Percentiles rank a stretch among this genome's conserved stretches.
These are phyloP conservation scores for Solanum lycopersicoides DNA, from an alignment of 257 asterid genomes.

Conservation along the genomic window DNA sequence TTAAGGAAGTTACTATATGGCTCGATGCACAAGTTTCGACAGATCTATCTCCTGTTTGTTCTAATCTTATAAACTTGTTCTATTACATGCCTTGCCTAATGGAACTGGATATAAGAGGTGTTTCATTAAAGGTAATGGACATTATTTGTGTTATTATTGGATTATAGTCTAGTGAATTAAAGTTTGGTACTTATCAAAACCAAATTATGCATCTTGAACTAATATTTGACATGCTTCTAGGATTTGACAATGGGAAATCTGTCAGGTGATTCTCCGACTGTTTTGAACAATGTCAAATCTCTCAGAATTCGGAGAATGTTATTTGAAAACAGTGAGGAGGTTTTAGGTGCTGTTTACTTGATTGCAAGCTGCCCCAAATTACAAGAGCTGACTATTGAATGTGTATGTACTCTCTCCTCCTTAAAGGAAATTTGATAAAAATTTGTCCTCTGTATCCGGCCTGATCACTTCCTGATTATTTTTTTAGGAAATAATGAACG, in stretches of 20 bases:
- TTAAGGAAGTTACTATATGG: slow-evolving; percentile 13
- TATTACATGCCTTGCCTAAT: slow-evolving; percentile 5
- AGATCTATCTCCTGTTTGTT: slow-evolving; percentile 18
- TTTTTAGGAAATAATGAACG: background rate
- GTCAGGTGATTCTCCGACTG: slow-evolving; percentile 25
- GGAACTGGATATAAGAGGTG: slow-evolving; percentile 40
- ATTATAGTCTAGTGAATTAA: background rate
- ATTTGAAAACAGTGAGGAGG: slow-evolving; percentile 13
- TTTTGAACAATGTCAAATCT: slow-evolving; percentile 23
- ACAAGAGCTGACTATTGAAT: slow-evolving; percentile 36
- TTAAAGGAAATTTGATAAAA: background rate
- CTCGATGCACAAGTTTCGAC: slow-evolving; percentile 32
- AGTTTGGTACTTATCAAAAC: background rate
- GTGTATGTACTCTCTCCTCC: background rate
- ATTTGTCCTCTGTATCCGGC: background rate
- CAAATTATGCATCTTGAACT: background rate
- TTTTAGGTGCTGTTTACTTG: slow-evolving; percentile 45
- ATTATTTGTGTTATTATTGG: too few relatives aligned
- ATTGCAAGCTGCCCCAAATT: slow-evolving; percentile 46
- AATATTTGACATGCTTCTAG: slow-evolving; percentile 11
- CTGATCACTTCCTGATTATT: background rate
- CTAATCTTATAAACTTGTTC: slow-evolving; percentile 34
- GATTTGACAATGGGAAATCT: slow-evolving; percentile 43
- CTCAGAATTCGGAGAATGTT: slow-evolving; percentile 32
- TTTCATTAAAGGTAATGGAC: slow-evolving; percentile 27